Conservation (phyloP, 2,329 filamentous ascomycete species). For the Colletotrichum plurivorum region DNA sequence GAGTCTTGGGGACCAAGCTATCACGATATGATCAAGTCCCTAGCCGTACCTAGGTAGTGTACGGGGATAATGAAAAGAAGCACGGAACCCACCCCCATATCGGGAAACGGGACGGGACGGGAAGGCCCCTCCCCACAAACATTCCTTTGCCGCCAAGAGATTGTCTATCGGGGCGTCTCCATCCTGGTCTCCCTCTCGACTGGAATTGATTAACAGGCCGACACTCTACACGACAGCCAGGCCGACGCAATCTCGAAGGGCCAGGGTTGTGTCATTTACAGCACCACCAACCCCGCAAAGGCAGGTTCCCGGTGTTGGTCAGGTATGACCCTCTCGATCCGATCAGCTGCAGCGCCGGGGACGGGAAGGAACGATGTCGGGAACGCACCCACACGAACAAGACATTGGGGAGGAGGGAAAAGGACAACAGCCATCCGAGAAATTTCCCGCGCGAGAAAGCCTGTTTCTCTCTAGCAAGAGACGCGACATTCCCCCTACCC, state of each 20-base stretch:
- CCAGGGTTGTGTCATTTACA: background rate
- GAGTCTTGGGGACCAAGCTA: background rate
- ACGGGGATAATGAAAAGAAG: background rate
- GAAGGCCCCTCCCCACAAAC: slow-evolving; percentile 10
- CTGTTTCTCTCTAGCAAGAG: background rate
- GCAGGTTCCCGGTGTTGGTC: background rate
- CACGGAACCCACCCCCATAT: background rate
- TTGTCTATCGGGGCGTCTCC: background rate
- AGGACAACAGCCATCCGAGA: background rate
- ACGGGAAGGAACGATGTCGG: background rate
- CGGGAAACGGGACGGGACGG: slow-evolving; percentile 11
- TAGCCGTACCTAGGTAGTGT: background rate
- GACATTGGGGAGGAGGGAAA: background rate
- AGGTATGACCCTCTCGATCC: slow-evolving; percentile 17
- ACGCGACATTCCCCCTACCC: background rate
- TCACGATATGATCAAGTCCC: background rate
- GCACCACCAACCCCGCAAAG: background rate
- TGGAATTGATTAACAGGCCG: background rate
- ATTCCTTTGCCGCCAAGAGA: slow-evolving; percentile 13
- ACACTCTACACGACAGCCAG: background rate
- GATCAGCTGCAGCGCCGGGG: slow-evolving; percentile 9
- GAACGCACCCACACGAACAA: background rate
- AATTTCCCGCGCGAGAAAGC: background rate
- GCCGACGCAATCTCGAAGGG: background rate
- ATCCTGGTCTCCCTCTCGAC: background rate